Evolutionary conservation across 2,329 filamentous ascomycete species (phyloP).

Genomic region (Cladosporium sp.): DNA sequence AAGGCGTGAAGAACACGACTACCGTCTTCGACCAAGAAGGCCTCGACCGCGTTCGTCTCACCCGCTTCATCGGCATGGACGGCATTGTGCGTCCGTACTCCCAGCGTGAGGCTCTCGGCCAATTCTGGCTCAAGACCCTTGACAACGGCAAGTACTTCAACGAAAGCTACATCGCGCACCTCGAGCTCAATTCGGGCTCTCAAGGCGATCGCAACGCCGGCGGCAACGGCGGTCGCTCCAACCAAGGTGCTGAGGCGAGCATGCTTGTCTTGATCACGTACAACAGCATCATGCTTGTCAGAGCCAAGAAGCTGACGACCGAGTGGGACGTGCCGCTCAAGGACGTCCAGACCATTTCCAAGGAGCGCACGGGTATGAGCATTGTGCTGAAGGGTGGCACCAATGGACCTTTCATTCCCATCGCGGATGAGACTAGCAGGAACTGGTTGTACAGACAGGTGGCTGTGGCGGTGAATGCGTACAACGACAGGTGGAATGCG

Average conservation of each 20-base stretch:
- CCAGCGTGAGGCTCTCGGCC: slow-evolving; percentile 89
- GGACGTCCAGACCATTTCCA: slow-evolving; percentile 93
- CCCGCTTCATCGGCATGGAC: slow-evolving; percentile 86
- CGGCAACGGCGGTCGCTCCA: slow-evolving; percentile 11
- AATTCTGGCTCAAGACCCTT: slow-evolving; percentile 98
- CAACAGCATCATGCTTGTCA: slow-evolving; percentile 79
- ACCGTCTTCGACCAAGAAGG: slow-evolving; percentile 96
- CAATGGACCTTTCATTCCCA: slow-evolving; percentile 91
- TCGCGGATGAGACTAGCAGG: slow-evolving; percentile 75
- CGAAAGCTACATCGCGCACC: slow-evolving; percentile 93
- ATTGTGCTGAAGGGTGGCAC: slow-evolving; percentile 83
- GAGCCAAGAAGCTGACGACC: slow-evolving; percentile 75
- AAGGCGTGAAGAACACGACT: slow-evolving; percentile 97
- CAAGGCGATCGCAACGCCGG: slow-evolving; percentile 54
- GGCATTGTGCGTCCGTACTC: slow-evolving; percentile 93
- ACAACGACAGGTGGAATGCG: slow-evolving; percentile 63
- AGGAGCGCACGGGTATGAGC: slow-evolving; percentile 91
- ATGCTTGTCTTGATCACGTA: slow-evolving; percentile 67
- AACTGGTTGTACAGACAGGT: slow-evolving; percentile 66
- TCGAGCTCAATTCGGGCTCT: slow-evolving; percentile 68
- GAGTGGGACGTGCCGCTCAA: slow-evolving; percentile 97
- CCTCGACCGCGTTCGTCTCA: slow-evolving; percentile 88
- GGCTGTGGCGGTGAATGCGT: slow-evolving; percentile 63
- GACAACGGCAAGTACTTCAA: slow-evolving; percentile 98
- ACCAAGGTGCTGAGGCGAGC: slow-evolving; percentile 24